Conservation (phyloP, 169 alveolate genomes). For the Besnoitia besnoiti region DNA sequence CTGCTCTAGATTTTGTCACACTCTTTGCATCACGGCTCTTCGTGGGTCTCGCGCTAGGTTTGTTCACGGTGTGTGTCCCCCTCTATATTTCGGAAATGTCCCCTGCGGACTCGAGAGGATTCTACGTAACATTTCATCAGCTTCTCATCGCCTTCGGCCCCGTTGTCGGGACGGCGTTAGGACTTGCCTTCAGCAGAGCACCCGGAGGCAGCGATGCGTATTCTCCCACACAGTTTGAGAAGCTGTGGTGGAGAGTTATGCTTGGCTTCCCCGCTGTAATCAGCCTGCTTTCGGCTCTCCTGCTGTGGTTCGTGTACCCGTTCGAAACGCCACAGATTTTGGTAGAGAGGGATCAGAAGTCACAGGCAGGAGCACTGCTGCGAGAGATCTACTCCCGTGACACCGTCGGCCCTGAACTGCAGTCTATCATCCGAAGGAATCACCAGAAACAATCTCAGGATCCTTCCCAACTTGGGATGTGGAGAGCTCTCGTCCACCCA, state of each 20-base stretch:
- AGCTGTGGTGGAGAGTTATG: constrained; percentile 72
- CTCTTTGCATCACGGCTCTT: constrained; percentile 79
- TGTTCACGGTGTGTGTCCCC: constrained; percentile 82
- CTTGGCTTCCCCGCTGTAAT: constrained; percentile 58
- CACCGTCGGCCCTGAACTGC: constrained; percentile 60
- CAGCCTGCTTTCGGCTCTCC: neutral
- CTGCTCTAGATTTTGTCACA: constrained; percentile 63
- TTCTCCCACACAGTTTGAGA: constrained; percentile 14
- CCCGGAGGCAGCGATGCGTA: constrained; percentile 43
- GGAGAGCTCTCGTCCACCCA: constrained; percentile 53
- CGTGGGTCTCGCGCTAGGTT: constrained; percentile 84
- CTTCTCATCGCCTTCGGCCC: constrained; percentile 83
- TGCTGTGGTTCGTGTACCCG: constrained; percentile 51
- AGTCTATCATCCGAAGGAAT: neutral
- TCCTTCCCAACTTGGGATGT: constrained; percentile 32
- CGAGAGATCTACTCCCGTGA: constrained; percentile 39
- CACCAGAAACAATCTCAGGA: constrained; percentile 37
- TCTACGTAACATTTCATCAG: constrained; percentile 80
- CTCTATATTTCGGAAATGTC: constrained; percentile 84
- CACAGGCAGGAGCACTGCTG: constrained; percentile 53
- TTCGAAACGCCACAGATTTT: constrained; percentile 71
- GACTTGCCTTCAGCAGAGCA: constrained; percentile 72
- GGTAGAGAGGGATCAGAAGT: constrained; percentile 56
- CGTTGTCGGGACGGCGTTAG: constrained; percentile 77
- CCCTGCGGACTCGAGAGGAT: constrained; percentile 80